These are phyloP conservation scores for Fusarium mundagurra DNA, from an alignment of 2,329 filamentous ascomycete species.

Conservation along the genomic window DNA sequence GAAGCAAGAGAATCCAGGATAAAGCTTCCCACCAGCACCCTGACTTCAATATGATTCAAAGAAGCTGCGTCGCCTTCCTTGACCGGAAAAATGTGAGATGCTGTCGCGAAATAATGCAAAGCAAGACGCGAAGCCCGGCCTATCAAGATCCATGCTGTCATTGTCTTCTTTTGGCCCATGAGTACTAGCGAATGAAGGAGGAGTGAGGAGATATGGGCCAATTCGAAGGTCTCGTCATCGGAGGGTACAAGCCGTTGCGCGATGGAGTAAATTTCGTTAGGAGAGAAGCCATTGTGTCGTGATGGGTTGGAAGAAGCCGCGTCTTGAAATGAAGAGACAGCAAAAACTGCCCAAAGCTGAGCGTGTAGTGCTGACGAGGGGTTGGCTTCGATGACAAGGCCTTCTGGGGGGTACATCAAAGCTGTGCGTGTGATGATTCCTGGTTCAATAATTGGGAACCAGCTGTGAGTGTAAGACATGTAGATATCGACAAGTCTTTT, in stretches of 20 bases:
- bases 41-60: constrained; percentile 23
- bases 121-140: constrained; percentile 67
- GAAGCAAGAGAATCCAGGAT: constrained; percentile 69
- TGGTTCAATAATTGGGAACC: constrained; percentile 79
- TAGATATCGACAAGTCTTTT: constrained; percentile 76
- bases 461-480: constrained; percentile 79
- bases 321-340: constrained; percentile 66
- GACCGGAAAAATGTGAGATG: constrained; percentile 33
- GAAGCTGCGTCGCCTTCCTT: constrained; percentile 22
- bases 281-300: background rate
- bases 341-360: constrained; percentile 68
- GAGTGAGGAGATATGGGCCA: constrained; percentile 51
- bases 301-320: constrained; percentile 37
- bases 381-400: constrained; percentile 41
- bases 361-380: constrained; percentile 57
- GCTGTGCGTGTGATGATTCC: constrained; percentile 65
- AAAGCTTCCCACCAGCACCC: constrained; percentile 64
- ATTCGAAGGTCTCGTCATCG: constrained; percentile 58
- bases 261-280: constrained; percentile 58
- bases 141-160: constrained; percentile 70
- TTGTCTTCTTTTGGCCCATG: constrained; percentile 65
- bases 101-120: constrained; percentile 41
- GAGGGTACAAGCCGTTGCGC: constrained; percentile 60
- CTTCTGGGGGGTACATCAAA: constrained; percentile 53
- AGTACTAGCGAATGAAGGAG: constrained; percentile 71